Evolutionary conservation across 2,329 filamentous ascomycete genomes (phyloP).

Genomic region (Ophiostoma quercus): DNA sequence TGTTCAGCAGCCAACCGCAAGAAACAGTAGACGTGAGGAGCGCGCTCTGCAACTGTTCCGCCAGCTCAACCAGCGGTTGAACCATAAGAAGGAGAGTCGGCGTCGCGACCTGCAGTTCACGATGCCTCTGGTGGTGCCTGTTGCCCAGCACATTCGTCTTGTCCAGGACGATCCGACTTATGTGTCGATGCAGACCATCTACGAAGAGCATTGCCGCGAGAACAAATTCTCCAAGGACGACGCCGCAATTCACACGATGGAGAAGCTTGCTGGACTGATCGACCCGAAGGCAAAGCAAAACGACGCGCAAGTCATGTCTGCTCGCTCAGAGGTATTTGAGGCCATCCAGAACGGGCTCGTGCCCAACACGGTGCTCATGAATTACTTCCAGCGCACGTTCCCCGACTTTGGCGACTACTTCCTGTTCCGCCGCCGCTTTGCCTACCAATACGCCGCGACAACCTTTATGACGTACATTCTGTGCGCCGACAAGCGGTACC

Average conservation of each 20-base stretch:
- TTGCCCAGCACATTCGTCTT: conserved; percentile 90
- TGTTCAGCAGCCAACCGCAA: conserved; percentile 88
- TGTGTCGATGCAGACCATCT: conserved; percentile 88
- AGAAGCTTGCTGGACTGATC: conserved; percentile 74
- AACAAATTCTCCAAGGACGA: conserved; percentile 89
- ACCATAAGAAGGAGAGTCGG: conserved; percentile 90
- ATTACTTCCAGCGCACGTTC: conserved; percentile 86
- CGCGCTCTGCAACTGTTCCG: conserved; percentile 93
- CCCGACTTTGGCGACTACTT: conserved; percentile 91
- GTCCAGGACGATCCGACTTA: conserved; percentile 95
- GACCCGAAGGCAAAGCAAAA: conserved; percentile 64
- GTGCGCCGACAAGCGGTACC: conserved; percentile 93
- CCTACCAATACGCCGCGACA: conserved; percentile 87
- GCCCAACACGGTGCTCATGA: conserved; percentile 70
- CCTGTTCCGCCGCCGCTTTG: conserved; percentile 96
- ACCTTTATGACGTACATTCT: conserved; percentile 99
- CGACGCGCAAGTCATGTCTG: conserved; percentile 66
- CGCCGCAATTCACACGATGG: conserved; percentile 89
- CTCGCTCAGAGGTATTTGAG: conserved; percentile 84
- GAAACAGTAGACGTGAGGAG: conserved; percentile 90
- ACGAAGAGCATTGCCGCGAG: conserved; percentile 90
- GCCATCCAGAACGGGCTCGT: conserved; percentile 94
- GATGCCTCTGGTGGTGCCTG: conserved; percentile 87
- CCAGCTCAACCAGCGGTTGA: conserved; percentile 88
- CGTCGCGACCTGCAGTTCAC: conserved; percentile 94